phyloP scores from a whole-genome alignment of 2,329 filamentous ascomycete genomes.

The Ascochyta koolunga region DNA sequence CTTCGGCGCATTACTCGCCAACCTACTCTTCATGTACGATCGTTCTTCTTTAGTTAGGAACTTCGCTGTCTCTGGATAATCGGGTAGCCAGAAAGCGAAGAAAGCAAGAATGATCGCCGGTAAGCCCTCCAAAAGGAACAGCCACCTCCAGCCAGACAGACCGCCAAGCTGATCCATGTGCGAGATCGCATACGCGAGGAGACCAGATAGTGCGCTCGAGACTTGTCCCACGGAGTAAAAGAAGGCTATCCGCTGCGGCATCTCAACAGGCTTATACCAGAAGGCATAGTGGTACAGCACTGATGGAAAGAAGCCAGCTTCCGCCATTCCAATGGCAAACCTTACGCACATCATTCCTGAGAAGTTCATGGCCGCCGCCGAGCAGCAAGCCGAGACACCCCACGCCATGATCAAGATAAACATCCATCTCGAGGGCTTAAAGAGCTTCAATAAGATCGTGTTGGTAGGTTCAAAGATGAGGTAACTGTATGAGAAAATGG shows the following conservation, averaged over 20 bases:
- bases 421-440: slow-evolving; percentile 27
- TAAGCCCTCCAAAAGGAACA: slow-evolving; percentile 27
- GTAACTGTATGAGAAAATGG: slow-evolving; percentile 43
- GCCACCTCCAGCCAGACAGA: slow-evolving; percentile 38
- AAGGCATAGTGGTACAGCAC: slow-evolving; percentile 58
- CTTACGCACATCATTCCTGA: slow-evolving; percentile 29
- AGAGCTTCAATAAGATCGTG: slow-evolving; percentile 26
- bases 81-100: slow-evolving; percentile 16
- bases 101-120: slow-evolving; percentile 26
- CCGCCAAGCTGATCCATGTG: slow-evolving; percentile 63
- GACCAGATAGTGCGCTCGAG: slow-evolving; percentile 22
- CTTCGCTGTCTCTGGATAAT: slow-evolving; percentile 25
- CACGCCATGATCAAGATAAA: slow-evolving; percentile 28
- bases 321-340: slow-evolving; percentile 28
- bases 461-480: slow-evolving; percentile 36
- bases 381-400: slow-evolving; percentile 32
- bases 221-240: slow-evolving; percentile 57
- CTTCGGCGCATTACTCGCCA: slow-evolving; percentile 18
- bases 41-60: slow-evolving; percentile 25
- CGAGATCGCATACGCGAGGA: slow-evolving; percentile 60
- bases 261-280: slow-evolving; percentile 51
- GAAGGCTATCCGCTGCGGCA: slow-evolving; percentile 28
- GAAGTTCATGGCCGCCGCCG: slow-evolving; percentile 24
- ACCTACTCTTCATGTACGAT: slow-evolving; percentile 14
- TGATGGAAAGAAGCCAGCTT: slow-evolving; percentile 22